phyloP scores from a whole-genome alignment of 148 eudicot genomes.

The Nepenthes gracilis region DNA sequence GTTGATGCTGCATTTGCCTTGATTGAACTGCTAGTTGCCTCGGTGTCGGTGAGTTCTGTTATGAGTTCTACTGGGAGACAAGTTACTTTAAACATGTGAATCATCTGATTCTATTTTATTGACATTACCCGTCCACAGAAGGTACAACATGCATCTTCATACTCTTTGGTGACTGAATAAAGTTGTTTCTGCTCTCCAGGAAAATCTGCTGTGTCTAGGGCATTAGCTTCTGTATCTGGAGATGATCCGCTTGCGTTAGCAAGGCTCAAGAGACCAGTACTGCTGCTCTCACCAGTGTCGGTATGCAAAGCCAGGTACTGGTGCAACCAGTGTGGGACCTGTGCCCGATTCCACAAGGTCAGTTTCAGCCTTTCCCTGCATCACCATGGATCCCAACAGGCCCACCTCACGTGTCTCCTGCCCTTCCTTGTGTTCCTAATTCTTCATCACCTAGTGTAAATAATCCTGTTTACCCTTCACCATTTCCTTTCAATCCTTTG shows the following conservation, averaged over 20 bases:
- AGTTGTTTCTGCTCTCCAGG: constrained; percentile 10
- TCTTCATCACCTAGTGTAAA: constrained; percentile 9
- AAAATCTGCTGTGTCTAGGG: constrained; percentile 29
- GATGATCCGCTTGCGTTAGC: constrained; percentile 16
- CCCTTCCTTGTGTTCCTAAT: constrained; percentile 19
- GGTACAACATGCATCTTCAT: not conserved
- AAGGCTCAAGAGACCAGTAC: constrained; percentile 22
- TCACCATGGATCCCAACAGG: constrained; percentile 44
- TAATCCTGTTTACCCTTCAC: constrained; percentile 16
- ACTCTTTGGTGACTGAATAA: not conserved
- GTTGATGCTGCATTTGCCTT: constrained; percentile 83
- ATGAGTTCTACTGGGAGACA: not conserved
- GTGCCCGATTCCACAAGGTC: constrained; percentile 26
- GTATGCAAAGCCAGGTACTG: constrained; percentile 29
- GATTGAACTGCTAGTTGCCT: constrained; percentile 59
- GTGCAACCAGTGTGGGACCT: constrained; percentile 27
- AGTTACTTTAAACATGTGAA: not conserved
- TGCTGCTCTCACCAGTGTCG: constrained; percentile 12
- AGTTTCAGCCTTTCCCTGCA: constrained; percentile 34
- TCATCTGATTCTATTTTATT: not conserved
- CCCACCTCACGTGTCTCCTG: constrained; percentile 20
- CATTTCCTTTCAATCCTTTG: constrained; percentile 29
- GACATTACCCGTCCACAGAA: not conserved
- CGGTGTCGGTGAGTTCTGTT: constrained; percentile 53
- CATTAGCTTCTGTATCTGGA: constrained; percentile 28